Base-by-base conservation (phyloP, 306 rosid genomes). In the Parietaria judaica region DNA sequence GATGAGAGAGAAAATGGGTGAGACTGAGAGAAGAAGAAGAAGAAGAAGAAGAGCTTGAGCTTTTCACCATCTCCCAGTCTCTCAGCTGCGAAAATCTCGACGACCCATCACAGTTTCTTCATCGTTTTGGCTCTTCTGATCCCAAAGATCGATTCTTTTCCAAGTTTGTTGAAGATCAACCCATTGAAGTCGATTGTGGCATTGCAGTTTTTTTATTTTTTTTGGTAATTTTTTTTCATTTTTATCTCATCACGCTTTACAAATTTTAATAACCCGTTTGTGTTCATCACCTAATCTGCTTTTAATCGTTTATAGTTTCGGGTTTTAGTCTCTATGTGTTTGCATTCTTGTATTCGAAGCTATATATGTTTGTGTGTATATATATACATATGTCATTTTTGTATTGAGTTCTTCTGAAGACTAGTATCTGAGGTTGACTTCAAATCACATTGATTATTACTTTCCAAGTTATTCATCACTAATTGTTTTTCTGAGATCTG, bases 1-100 rank as follows among this genome's bases (percentile, higher is more conserved):
- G 45, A 73, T 71, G 64, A 46, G 36, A 61, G 70, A 69, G 51
- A 80, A 49, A 49, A 78, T 87, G 92, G 85, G 82, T 23, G 71
- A 51, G 48, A 61, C 51, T 39, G 75, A 39, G 70, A 48, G 45
- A 73, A 69, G 64, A 46, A 17, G 58, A 68, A 69, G 58, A 68
- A 69, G 4, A 78, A 84, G 92, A 23, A 23, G 31, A 23, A 23
- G 1, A 23, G 31, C 31, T 23, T 23, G 31, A 23, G 85, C 80
- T 11, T 49, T 49, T 49, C 53, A n/a, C 53, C 53, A 49, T 49
- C 13, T 49, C 31, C 31, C 31, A 23, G 31, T 23, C 31, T 49
- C 53, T 41, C 63, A 52, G 78, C 79, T 64, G 69, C 79, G 54
- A 60, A 52, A 23, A 23, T 23, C 31, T 23, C 15, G 67, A 71